Evolutionary conservation across 83 land plant species (phyloP), one percentile per base, ranked within the genome.

Genomic region (Picea mariana): DNA sequence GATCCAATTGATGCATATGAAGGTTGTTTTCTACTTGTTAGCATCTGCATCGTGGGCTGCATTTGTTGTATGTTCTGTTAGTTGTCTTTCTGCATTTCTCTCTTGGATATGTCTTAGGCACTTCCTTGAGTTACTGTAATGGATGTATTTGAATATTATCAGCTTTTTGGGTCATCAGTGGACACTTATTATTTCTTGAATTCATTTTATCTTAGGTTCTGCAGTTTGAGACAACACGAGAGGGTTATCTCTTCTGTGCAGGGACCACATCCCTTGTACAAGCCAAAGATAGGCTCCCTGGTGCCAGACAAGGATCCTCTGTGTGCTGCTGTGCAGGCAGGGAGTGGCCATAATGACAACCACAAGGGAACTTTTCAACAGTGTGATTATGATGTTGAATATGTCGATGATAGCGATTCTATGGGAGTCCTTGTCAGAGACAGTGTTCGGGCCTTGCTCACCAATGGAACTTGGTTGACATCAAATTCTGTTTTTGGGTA

Each of bases 361-460:
- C 72, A 85, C 67, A 89, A 88, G 67, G 85, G 61, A 7, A 62
- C 89, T 21, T 87, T 88, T 44, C 75, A 85, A 7, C 97, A 94
- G 44, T 94, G 97, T 75, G 93, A 94, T 84, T 94, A 94, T 81
- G 92, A 94, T 80, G 82, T 94, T 63, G 87, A 86, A 79, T 94
- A 94, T 88, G 97, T 92, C 69, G 97, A 94, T 87, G 87, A 81
- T 52, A 87, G 97, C 87, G 86, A 95, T 64, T 90, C 97, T 9
- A 81, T 91, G 83, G 97, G 97, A 34, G 95, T 94, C 61, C 93
- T 94, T 79, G 87, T 87, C 55, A 86, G 82, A 83, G 97, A 94
- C 81, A 77, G 81, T 12, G 75, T 92, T 76, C 71, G 62, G 21
- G 61, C 92, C 64, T 64, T 15, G 69, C 81, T 84, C 23, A 77